These are phyloP conservation scores for Yamadazyma oceani DNA, from an alignment of 1,139 yeast species.

Conservation along the genomic window DNA sequence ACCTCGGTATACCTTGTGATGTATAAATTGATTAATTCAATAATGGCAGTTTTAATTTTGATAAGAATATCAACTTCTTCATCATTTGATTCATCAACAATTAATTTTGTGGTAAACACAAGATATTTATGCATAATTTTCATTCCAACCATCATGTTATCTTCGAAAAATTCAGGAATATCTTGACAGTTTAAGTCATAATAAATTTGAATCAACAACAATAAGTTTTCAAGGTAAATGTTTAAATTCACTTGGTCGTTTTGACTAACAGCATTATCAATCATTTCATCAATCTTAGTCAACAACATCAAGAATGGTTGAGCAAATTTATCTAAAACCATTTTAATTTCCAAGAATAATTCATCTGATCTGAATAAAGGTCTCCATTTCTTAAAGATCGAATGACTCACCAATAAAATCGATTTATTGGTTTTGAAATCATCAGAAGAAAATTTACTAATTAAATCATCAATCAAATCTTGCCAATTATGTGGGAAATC, in stretches of 20 bases:
- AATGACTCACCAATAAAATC: conserved; percentile 87
- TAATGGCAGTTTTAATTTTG: conserved; percentile 76
- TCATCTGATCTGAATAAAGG: conserved; percentile 91
- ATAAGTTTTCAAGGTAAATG: conserved; percentile 67
- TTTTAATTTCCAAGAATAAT: conserved; percentile 79
- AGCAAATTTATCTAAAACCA: conserved; percentile 85
- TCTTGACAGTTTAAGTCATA: conserved; percentile 97
- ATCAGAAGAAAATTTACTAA: conserved; percentile 56
- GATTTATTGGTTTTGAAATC: conserved; percentile 82
- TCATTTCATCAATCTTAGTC: conserved; percentile 63
- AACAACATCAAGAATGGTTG: conserved; percentile 73
- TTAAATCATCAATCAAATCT: conserved; percentile 72
- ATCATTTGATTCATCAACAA: conserved; percentile 61
- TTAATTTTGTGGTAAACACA: conserved; percentile 52
- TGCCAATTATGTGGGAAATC: conserved; percentile 95
- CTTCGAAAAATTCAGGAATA: conserved; percentile 97
- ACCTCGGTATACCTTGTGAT: conserved; percentile 91
- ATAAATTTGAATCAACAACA: conserved; percentile 74
- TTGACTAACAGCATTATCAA: conserved; percentile 44
- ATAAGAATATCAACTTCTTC: conserved; percentile 74
- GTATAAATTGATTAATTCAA: conserved; percentile 83
- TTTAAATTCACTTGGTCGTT: conserved; percentile 47
- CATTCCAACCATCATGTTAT: conserved; percentile 78
- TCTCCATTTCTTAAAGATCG: conserved; percentile 96
- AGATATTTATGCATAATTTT: conserved; percentile 78